Percentiles rank a stretch among this genome's conserved stretches.
These are phyloP conservation scores for Leccinum subgranulosum DNA, from an alignment of 768 basidiomycete species.

Conservation along the genomic window DNA sequence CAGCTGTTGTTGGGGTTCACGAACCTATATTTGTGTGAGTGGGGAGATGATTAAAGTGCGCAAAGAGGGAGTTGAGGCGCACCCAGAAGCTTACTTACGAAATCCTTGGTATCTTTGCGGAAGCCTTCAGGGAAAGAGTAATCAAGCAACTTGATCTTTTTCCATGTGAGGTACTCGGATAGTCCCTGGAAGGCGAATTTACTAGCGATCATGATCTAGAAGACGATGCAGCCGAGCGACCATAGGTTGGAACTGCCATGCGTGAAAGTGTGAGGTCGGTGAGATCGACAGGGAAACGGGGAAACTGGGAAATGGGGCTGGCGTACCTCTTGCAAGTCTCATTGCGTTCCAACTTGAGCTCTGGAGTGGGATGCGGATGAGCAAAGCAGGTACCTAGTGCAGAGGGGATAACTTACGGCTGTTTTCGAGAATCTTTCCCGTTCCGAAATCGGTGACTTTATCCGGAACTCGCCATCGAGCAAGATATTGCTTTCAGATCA, in stretches of 20 bases:
- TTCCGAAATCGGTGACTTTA: no score
- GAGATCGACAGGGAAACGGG: background rate
- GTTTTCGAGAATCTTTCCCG: no score
- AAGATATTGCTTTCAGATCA: no score
- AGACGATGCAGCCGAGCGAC: slow-evolving; percentile 93
- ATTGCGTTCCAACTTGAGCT: slow-evolving; percentile 62
- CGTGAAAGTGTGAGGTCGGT: background rate
- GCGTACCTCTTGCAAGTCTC: slow-evolving; percentile 75
- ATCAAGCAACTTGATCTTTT: slow-evolving; percentile 86
- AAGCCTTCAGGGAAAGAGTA: slow-evolving; percentile 87
- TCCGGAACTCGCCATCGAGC: no score
- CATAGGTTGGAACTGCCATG: slow-evolving; percentile 85
- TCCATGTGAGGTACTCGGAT: slow-evolving; percentile 92
- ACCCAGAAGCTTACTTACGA: slow-evolving; percentile 77
- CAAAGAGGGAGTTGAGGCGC: background rate
- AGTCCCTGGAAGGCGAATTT: slow-evolving; percentile 87
- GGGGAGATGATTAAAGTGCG: background rate
- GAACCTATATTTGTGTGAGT: slow-evolving; percentile 41
- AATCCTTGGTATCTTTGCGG: slow-evolving; percentile 74
- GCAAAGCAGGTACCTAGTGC: no score
- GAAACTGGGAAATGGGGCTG: no score
- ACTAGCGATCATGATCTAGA: slow-evolving; percentile 84
- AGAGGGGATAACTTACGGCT: no score
- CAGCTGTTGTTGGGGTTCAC: slow-evolving; percentile 56
- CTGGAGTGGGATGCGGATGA: slow-evolving; percentile 40